Percentiles rank a stretch among this genome's conserved stretches.
These are phyloP conservation scores for Candida michaelii DNA, from an alignment of 805 yeast genomes.

Conservation along the genomic window DNA sequence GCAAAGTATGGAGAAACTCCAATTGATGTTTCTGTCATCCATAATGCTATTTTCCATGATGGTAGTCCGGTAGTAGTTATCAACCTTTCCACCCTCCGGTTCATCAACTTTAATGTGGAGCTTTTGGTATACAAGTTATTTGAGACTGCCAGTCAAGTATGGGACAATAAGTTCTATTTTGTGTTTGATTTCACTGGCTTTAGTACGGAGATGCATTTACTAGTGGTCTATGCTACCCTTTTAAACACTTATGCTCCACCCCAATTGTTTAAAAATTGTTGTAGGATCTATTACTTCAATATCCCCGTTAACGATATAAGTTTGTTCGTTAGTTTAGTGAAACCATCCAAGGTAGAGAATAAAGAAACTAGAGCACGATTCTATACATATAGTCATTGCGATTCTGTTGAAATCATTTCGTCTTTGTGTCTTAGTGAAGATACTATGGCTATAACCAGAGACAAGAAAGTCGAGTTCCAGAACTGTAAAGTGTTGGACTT, in stretches of 20 bases:
- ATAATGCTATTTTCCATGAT: slow-evolving; percentile 66
- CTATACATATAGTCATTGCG: slow-evolving; percentile 35
- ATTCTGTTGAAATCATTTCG: slow-evolving; percentile 31
- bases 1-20: slow-evolving; percentile 50
- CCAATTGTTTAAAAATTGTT: slow-evolving; percentile 51
- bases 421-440: slow-evolving; percentile 36
- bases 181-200: slow-evolving; percentile 72
- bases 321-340: slow-evolving; percentile 23
- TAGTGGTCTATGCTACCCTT: slow-evolving; percentile 29
- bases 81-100: slow-evolving; percentile 35
- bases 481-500: slow-evolving; percentile 48
- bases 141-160: slow-evolving; percentile 65
- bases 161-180: slow-evolving; percentile 65
- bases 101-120: slow-evolving; percentile 44
- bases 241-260: slow-evolving; percentile 51
- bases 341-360: slow-evolving; percentile 17
- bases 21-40: slow-evolving; percentile 48
- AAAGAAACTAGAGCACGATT: slow-evolving; percentile 18
- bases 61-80: slow-evolving; percentile 70
- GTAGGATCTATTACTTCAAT: slow-evolving; percentile 51
- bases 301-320: slow-evolving; percentile 34
- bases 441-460: slow-evolving; percentile 35
- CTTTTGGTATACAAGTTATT: slow-evolving; percentile 57
- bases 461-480: slow-evolving; percentile 35
- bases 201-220: slow-evolving; percentile 23